These are phyloP conservation scores for Hygrocybe coccinea DNA, from an alignment of 768 basidiomycete species.

Conservation along the genomic window DNA sequence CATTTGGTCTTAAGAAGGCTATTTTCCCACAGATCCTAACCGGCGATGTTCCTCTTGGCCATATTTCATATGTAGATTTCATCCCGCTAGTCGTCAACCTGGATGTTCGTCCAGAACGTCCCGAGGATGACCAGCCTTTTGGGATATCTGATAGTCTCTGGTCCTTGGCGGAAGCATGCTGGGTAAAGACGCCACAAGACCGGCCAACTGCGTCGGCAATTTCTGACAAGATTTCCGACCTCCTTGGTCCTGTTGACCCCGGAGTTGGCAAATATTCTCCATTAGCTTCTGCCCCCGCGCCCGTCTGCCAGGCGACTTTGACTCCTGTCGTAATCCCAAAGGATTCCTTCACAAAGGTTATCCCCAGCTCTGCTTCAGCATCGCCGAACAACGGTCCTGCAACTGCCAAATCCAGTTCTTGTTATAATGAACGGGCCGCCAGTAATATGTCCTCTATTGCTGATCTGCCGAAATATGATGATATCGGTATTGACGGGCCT, in stretches of 20 bases:
- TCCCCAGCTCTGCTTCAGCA: too few species aligned
- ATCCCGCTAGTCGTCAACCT: neutral
- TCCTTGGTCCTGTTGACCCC: neutral
- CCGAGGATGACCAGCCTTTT: neutral
- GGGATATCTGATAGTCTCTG: neutral
- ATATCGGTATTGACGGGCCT: too few species aligned
- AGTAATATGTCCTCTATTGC: too few species aligned
- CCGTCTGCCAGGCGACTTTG: neutral
- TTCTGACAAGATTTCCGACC: neutral
- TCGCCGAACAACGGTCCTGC: too few species aligned
- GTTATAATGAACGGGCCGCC: too few species aligned
- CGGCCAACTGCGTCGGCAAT: neutral
- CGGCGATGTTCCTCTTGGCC: slow-evolving; percentile 5
- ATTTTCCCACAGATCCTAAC: slow-evolving; percentile 2
- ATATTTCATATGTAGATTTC: slow-evolving; percentile 5
- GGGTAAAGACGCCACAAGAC: neutral
- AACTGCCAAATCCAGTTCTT: too few species aligned
- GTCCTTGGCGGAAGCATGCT: slow-evolving; percentile 5
- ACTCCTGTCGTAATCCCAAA: too few species aligned
- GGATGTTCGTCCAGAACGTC: slow-evolving; percentile 8
- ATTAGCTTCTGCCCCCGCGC: neutral
- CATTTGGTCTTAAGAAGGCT: too few species aligned
- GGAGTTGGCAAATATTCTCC: neutral
- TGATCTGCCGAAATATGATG: too few species aligned
- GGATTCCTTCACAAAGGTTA: too few species aligned